Base-by-base conservation (phyloP, 371 early-diverging fungal genomes). In the Mortierella sp. region DNA sequence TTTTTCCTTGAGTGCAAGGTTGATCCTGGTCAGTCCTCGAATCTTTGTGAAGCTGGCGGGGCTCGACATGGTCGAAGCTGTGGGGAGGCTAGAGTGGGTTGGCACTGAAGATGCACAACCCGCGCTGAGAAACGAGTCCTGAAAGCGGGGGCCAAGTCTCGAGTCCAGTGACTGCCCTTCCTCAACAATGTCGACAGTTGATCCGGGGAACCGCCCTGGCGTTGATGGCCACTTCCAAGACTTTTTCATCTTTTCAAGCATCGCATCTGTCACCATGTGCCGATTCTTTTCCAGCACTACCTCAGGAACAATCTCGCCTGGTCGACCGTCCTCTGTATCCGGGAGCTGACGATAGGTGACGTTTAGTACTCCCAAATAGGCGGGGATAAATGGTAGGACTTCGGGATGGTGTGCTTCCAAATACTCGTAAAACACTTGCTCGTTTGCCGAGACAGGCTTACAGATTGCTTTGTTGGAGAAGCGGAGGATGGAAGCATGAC, bases 321-420 rank as follows among this genome's bases (percentile, higher is more conserved):
- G 76, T 29, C 67, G 50, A n/a, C 69, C 77, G 43, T 74, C 65
- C 29, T 74, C 81, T 7, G 79, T 70, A n/a, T 82, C 82, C 7
- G 72, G 71, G 9, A 81, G 70, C 55, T 75, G 74, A 19, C 88
- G 84, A 69, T 94, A 96, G 4, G 94, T 94, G 62, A 98, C 97
- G 75, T 97, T 98, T 28, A 98, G 85, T 0, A 96, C 92, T 19
- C 99, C 98, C 69, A 97, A 82, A 75, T 97, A 98, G 45, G 91
- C 92, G 7, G 97, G 94, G 18, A 94, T 91, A 76, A 96, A 98
- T 3, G 90, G 92, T 50, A 93, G 81, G 26, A 98, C 83, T 62
- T 93, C 89, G 6, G 95, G 93, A 69, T 95, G 93, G 37, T 87
- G 80, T 25, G 84, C 75, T 63, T 94, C 95, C 16, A 98, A 81